Base-by-base conservation (phyloP, 2,329 filamentous ascomycete species). In the Graphilbum sp. region DNA sequence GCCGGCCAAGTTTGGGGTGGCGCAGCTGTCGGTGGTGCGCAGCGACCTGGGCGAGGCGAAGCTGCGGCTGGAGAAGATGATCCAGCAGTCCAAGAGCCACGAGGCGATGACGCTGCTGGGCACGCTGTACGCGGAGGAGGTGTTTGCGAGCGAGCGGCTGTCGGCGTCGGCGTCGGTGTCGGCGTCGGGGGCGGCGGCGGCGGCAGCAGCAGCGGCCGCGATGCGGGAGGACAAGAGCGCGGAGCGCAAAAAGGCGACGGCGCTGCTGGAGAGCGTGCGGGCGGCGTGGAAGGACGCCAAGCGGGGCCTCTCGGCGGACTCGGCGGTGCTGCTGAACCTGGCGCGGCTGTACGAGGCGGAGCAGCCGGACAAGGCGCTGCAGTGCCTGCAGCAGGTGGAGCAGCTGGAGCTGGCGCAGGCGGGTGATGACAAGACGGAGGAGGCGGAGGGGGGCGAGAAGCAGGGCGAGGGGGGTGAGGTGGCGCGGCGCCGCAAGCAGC, bases 61-160 rank as follows among this genome's bases (percentile, higher is more conserved):
- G 55, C 80, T 95, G 50, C 75, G 83, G 19, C 65, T 98, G 19
- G 90, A 98, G 56, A 95, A 94, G 62, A 88, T 96, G 52, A 76
- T 93, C 24, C 84, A 93, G 52, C 77, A 86, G 46, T 77, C 80
- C 4, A 86, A 83, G 45, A 78, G 67, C 46, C 68, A 88, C 17
- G 92, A 98, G 52, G 86, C 86, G 2, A 92, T 94, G 79, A 85
- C 84, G 32, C 64, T 98, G 15, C 69, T 98, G 1, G 90, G 88
- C 8, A 90, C 87, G 4, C 61, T 98, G 10, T 90, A 93, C 51
- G 90, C 90, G 1, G 88, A 98, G 54, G 90, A 98, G 49, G 81
- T 94, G 1, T 96, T 96, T 53, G 67, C 75, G 9, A 78, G 72
- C 35, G 82, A 90, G 52, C 70, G 71, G 18, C 16, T 32, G 23